phyloP scores from a whole-genome alignment of 176 grass and related monocot genomes.

The Chloris gayana region DNA sequence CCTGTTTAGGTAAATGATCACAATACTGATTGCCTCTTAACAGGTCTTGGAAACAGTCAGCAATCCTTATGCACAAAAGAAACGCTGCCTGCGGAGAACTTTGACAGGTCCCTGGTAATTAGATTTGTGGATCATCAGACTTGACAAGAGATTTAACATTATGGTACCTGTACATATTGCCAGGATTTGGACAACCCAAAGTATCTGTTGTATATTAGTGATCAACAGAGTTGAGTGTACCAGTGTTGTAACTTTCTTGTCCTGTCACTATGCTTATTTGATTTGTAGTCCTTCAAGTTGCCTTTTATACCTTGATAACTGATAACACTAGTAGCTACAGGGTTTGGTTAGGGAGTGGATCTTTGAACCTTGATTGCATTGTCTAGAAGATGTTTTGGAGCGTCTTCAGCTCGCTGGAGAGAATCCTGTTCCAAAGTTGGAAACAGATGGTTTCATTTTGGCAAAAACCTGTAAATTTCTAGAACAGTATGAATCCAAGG shows the following conservation, averaged over 20 bases:
- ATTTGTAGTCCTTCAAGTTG: background rate
- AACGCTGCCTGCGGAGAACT: constrained; percentile 70
- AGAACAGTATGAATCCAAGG: background rate
- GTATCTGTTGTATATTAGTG: constrained; percentile 45
- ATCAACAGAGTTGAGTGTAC: constrained; percentile 39
- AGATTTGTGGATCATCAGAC: constrained; percentile 9
- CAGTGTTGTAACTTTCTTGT: constrained; percentile 19
- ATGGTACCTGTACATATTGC: constrained; percentile 45
- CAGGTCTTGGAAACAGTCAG: constrained; percentile 53
- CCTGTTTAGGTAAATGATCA: constrained; percentile 17
- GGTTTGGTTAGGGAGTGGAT: background rate
- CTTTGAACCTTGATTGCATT: background rate
- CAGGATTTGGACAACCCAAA: constrained; percentile 40
- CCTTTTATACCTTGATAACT: background rate
- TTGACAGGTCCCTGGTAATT: constrained; percentile 78
- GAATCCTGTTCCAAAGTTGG: background rate
- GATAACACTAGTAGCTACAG: background rate
- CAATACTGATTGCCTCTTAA: constrained; percentile 3
- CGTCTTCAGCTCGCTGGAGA: background rate
- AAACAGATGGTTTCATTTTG: background rate
- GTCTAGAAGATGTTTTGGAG: background rate
- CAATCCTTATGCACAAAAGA: constrained; percentile 59
- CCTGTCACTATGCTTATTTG: constrained; percentile 19
- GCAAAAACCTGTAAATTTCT: background rate
- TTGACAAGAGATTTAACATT: constrained; percentile 49